Conservation (phyloP, 2,329 filamentous ascomycete species). For the Cladosporium austrohemisphaericum region DNA sequence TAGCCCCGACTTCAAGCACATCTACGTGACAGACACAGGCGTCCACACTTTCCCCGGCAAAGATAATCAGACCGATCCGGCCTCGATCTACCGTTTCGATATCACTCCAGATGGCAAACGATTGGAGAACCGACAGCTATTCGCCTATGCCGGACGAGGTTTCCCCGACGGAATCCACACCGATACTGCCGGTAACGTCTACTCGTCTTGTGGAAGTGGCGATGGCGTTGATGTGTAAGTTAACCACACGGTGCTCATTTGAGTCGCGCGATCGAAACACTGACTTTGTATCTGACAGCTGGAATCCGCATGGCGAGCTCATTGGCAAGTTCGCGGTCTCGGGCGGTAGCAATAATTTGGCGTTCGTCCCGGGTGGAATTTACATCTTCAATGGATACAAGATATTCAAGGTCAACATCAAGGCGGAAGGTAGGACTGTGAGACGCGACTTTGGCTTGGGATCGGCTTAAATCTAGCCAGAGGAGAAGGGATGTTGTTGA, state of each 20-base stretch:
- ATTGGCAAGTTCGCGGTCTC: conserved; percentile 53
- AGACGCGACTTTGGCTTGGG: conserved; percentile 30
- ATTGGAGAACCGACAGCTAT: conserved; percentile 41
- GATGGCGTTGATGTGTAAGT: conserved; percentile 49
- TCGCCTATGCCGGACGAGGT: conserved; percentile 54
- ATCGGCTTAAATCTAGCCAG: too few species aligned
- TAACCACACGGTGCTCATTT: too few species aligned
- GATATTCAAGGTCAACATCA: conserved; percentile 32
- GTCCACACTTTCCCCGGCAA: conserved; percentile 24
- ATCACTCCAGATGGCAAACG: conserved; percentile 34
- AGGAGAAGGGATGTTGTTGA: too few species aligned
- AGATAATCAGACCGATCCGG: conserved; percentile 38
- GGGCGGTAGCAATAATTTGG: conserved; percentile 38
- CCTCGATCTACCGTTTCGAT: conserved; percentile 43
- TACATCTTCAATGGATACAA: conserved; percentile 33
- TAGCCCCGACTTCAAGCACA: conserved; percentile 47
- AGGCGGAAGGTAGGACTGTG: conserved; percentile 32
- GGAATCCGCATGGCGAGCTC: conserved; percentile 47
- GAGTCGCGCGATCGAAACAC: too few species aligned
- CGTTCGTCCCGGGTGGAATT: conserved; percentile 32
- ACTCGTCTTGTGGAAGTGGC: conserved; percentile 34
- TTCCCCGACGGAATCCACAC: conserved; percentile 57
- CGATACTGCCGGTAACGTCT: conserved; percentile 54
- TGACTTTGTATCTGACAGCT: conserved; percentile 28
- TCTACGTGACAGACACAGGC: conserved; percentile 58